Base-by-base conservation (phyloP, 208 protist genomes). In the Wallacemonas sp. region DNA sequence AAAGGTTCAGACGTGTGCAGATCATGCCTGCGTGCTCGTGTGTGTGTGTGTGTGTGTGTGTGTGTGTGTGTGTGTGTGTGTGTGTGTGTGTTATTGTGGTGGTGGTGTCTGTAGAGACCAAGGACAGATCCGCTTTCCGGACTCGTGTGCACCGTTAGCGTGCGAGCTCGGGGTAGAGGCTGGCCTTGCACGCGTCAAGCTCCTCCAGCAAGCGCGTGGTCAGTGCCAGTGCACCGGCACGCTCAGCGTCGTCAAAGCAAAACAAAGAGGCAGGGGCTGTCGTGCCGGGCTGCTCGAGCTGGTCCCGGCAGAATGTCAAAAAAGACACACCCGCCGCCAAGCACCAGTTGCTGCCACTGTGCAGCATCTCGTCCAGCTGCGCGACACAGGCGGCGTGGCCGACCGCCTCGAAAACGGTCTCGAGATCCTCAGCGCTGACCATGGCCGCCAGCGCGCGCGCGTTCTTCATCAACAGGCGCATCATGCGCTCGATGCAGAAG, bases 311-410 rank as follows among this genome's bases (percentile, higher is more conserved):
- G 52, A 78, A 80, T 49, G 38, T 50, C 22, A 92, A 55, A 63
- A 92, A 89, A 62, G 59, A 65, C 61, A 50, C 50, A 31, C 89
- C 76, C 33, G 57, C 83, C 12, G 57, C 62, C 49, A 83, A 83
- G 50, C 78, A 88, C 84, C 89, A 89, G 66, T 92, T 92, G 11
- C 77, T 79, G 18, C 89, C 76, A 33, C 36, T 57, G 46, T 81
- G 74, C n/a, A 92, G 65, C 72, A 91, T 74, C 16, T 5, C 1
- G 33, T 94, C 89, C 18, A 88, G 64, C 32, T 87, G 77, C 3
- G 28, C 42, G 31, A 67, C 49, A 76, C 79, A 93, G 25, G 57
- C 69, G 7, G 8, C 63, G 32, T 50, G 28, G 33, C 86, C 76
- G 20, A 73, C 64, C 8, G 49, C 39, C 48, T 70, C 85, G 59